A percentile compares a stretch with the other conserved stretches of the same genome.
These are phyloP conservation scores for Starmerella geochares DNA, from an alignment of 805 yeast species.

Conservation along the genomic window DNA sequence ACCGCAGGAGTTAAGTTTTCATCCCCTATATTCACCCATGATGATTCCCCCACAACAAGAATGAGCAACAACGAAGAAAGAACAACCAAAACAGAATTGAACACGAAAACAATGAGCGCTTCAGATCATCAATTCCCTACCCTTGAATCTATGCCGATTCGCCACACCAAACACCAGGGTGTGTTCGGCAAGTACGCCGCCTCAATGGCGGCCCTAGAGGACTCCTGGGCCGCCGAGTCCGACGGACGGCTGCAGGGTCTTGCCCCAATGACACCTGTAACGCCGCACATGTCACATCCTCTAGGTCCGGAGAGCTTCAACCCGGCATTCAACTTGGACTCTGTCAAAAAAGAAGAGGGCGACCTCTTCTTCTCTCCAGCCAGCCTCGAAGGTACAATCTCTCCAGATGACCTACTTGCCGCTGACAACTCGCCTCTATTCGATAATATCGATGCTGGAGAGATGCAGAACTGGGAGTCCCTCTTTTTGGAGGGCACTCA, in stretches of 20 bases:
- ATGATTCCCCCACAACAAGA: conserved; percentile 9
- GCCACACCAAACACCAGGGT: conserved; percentile 26
- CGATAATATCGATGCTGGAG: conserved; percentile 23
- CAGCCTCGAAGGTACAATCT: conserved; percentile 18
- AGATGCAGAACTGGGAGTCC: conserved; percentile 23
- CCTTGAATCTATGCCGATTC: conserved; percentile 12
- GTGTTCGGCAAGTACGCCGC: conserved; percentile 32
- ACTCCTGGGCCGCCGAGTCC: conserved; percentile 24
- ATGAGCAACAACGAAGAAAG: conserved; percentile 4
- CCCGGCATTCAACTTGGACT: not conserved
- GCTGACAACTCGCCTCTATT: conserved; percentile 30
- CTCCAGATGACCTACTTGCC: conserved; percentile 23
- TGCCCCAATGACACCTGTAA: conserved; percentile 18
- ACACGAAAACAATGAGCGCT: conserved; percentile 9
- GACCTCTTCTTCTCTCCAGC: conserved; percentile 19
- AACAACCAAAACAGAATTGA: conserved; percentile 6
- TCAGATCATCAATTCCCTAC: not conserved
- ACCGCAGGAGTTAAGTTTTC: conserved; percentile 2
- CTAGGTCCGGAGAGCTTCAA: conserved; percentile 6
- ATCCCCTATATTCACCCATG: conserved; percentile 9
- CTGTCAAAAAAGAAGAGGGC: conserved; percentile 5
- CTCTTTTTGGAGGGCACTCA: conserved; percentile 19
- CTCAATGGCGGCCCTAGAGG: conserved; percentile 26
- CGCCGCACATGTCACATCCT: conserved; percentile 12
- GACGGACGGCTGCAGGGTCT: not conserved